Evolutionary conservation across 2,329 filamentous ascomycete genomes (phyloP), one percentile per base, ranked within the genome.

Genomic region (Aspergillus jensenii): DNA sequence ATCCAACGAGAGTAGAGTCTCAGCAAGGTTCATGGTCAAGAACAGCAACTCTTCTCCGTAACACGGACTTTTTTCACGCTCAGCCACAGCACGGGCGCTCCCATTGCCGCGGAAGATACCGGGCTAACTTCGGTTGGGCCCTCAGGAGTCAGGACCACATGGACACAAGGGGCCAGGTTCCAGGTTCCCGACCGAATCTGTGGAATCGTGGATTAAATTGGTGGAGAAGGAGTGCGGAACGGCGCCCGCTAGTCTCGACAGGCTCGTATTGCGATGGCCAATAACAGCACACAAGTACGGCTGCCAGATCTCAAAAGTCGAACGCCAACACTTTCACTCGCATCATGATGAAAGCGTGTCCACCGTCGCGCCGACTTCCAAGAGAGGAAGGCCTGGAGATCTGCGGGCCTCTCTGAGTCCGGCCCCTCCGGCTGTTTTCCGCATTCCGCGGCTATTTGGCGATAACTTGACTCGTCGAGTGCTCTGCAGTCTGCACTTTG

Each of bases 141-240:
- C 27, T 11, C 27, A 31, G 35, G 15, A 37, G 8, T 11, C 27
- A 31, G 35, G 15, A 37, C 12, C 35, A 37, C 35, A 37, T 35
- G 46, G 46, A 37, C 46, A 35, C 46, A 21, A 11, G 31, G 35
- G 15, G 15, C 35, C 35, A n/a, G 14, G 31, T 12, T 12, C 31
- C 27, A n/a, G 19, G 9, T 12, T 21, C 17, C 21, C 15, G 17
- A 21, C n/a, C 17, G 2, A 9, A 21, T 41, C 39, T 41, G 31
- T 48, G 27, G 44, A 33, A 23, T 25, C 27, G 45, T 48, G 15
- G 23, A 49, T 15, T 39, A 19, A 49, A 23, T 39, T 14, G 23
- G 48, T 50, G 48, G 47, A 49, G 47, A 15, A 49, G 17, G 19
- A n/a, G 14, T 19, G 47, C 48, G 48, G 48, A 50, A 50, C 48